A percentile compares a stretch with the other conserved stretches of the same genome.
These are phyloP conservation scores for Nannochloris sp. DNA, from an alignment of 139 green algal species.

Conservation along the genomic window DNA sequence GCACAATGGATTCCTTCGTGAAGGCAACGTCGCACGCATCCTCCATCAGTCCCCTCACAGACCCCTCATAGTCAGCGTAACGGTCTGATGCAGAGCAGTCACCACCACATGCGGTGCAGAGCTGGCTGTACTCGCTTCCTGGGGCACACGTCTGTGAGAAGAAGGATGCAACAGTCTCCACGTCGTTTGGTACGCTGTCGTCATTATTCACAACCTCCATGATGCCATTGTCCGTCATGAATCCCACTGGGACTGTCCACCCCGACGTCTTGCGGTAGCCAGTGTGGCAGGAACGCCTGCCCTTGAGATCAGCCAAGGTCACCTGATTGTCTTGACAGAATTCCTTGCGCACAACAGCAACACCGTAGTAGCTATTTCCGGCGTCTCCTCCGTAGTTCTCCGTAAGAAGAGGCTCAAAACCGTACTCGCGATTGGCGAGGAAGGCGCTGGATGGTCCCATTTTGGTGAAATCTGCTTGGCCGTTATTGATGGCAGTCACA, in stretches of 20 bases:
- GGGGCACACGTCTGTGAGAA: constrained; percentile 23
- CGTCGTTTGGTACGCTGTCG: constrained; percentile 10
- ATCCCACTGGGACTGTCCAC: constrained; percentile 21
- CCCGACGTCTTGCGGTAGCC: constrained; percentile 24
- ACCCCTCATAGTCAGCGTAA: constrained; percentile 34
- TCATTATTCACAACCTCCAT: constrained; percentile 3
- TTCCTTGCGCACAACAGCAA: constrained; percentile 10
- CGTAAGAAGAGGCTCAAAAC: not conserved
- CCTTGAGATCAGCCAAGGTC: constrained; percentile 20
- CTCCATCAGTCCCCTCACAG: constrained; percentile 41
- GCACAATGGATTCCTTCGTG: constrained; percentile 24
- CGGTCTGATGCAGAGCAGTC: constrained; percentile 19
- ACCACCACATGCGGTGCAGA: constrained; percentile 27
- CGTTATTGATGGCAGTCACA: not conserved
- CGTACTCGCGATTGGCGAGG: not conserved
- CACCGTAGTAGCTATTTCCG: constrained; percentile 16
- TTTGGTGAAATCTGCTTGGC: constrained; percentile 4
- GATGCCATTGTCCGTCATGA: constrained; percentile 5
- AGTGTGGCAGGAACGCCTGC: constrained; percentile 34
- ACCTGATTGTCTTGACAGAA: constrained; percentile 8
- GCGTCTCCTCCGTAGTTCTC: constrained; percentile 4
- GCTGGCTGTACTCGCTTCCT: constrained; percentile 1
- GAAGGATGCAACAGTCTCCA: constrained; percentile 22
- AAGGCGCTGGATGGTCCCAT: constrained; percentile 7
- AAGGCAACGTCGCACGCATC: constrained; percentile 42